Evolutionary conservation across 140 eudicot genomes (phyloP), one percentile per base, ranked within the genome.

Genomic region (Flaveria floridana): DNA sequence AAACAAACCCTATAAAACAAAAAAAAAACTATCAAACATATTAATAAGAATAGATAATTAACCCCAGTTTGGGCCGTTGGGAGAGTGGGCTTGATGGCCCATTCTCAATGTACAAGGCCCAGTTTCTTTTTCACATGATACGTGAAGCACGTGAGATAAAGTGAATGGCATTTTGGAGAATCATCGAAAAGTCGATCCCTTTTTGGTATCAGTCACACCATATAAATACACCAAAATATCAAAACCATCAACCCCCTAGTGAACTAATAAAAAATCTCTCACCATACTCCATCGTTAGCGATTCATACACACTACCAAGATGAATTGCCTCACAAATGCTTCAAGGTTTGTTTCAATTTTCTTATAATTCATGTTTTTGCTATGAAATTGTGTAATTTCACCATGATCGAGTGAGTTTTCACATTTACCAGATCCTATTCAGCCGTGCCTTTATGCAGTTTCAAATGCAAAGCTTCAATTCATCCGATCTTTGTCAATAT

Each of bases 251-350:
- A 64, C 82, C 71, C 44, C 66, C 55, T 7, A 61, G 68, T n/a
- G 63, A 69, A 61, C 67, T 70, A 66, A 78, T 41, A 18, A 53
- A n/a, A n/a, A 19, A 21, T 25, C 62, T 4, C 13, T 15, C 48
- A 72, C 28, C 42, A 70, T 66, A 48, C 51, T 37, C 19, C n/a
- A 37, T 28, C 10, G 34, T 59, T 18, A 28, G 19, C 37, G 55
- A 67, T 44, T 30, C 25, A 8, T 16, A 7, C 59, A 23, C 37
- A 10, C 30, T 34, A 39, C 53, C 4, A 65, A 70, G 51, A 91
- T 91, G 97, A 87, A 89, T 25, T 89, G 95, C 84, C 89, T 91
- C 65, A 81, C 84, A 63, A 82, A 80, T 82, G 73, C 84, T 73
- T 80, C 96, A 30, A 87, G 96, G 97, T 89, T 68, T 15, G 64